Evolutionary conservation across 2,329 filamentous ascomycete genomes (phyloP).

Genomic region (Aureobasidium sp.): DNA sequence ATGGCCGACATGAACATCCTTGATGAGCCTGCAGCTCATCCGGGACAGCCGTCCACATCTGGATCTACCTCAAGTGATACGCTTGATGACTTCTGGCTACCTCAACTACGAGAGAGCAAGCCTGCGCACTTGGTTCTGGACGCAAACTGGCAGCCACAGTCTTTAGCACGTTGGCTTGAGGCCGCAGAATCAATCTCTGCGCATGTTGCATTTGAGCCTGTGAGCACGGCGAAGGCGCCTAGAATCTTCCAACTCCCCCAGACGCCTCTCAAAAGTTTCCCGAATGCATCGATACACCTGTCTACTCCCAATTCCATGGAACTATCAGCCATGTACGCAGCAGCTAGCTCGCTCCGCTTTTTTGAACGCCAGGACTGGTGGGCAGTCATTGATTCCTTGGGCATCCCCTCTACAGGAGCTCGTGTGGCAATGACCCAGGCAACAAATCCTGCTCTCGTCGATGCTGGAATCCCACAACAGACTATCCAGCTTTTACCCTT

Average conservation of each 20-base stretch:
- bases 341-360: constrained; percentile 59
- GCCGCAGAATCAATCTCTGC: constrained; percentile 51
- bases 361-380: constrained; percentile 73
- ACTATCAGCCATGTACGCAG: constrained; percentile 67
- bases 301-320: constrained; percentile 80
- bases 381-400: constrained; percentile 67
- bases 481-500: constrained; percentile 80
- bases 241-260: constrained; percentile 53
- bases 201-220: constrained; percentile 76
- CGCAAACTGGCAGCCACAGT: constrained; percentile 69
- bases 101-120: constrained; percentile 48
- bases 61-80: constrained; percentile 40
- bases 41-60: not conserved
- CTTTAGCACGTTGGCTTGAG: constrained; percentile 62
- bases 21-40: constrained; percentile 29
- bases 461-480: constrained; percentile 77
- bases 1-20: constrained; percentile 96
- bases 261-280: constrained; percentile 43
- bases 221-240: constrained; percentile 71
- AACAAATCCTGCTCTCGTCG: constrained; percentile 61
- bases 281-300: constrained; percentile 59
- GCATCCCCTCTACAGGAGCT: constrained; percentile 62
- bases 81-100: constrained; percentile 54
- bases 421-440: constrained; percentile 64
- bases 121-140: constrained; percentile 81